These are phyloP conservation scores for Karstenula rhodostoma DNA, from an alignment of 2,329 filamentous ascomycete genomes.

Conservation along the genomic window DNA sequence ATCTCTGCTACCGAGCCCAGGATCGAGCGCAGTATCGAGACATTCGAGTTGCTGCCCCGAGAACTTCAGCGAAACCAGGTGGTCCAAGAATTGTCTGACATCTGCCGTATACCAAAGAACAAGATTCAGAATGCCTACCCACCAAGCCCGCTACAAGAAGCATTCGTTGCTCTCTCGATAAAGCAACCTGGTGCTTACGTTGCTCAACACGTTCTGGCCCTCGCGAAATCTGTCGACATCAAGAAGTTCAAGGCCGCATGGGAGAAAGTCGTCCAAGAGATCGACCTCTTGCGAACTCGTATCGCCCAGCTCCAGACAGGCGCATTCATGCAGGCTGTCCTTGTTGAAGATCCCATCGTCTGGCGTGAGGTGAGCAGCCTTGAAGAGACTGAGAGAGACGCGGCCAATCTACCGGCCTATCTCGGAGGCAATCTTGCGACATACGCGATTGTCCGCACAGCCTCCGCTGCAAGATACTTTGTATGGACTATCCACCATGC, in stretches of 20 bases:
- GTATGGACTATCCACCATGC: constrained; percentile 53
- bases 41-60: constrained; percentile 32
- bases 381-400: constrained; percentile 25
- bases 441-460: constrained; percentile 36
- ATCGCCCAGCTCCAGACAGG: constrained; percentile 39
- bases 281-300: constrained; percentile 60
- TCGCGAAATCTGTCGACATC: constrained; percentile 51
- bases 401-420: constrained; percentile 28
- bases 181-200: constrained; percentile 59
- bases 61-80: constrained; percentile 23
- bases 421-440: constrained; percentile 35
- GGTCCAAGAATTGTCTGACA: constrained; percentile 30
- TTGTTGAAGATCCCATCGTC: constrained; percentile 35
- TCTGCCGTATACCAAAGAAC: constrained; percentile 31
- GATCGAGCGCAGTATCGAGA: constrained; percentile 23
- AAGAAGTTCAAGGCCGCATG: constrained; percentile 56
- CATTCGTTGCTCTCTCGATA: constrained; percentile 57
- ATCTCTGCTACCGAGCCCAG: constrained; percentile 8
- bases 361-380: constrained; percentile 36
- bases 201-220: constrained; percentile 54
- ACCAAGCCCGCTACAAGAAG: constrained; percentile 55
- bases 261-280: constrained; percentile 54
- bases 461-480: constrained; percentile 34
- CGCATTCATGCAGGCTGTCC: constrained; percentile 38
- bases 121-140: constrained; percentile 52